Evolutionary conservation across 2,329 filamentous ascomycete genomes (phyloP).

Genomic region (Ustulina deusta): DNA sequence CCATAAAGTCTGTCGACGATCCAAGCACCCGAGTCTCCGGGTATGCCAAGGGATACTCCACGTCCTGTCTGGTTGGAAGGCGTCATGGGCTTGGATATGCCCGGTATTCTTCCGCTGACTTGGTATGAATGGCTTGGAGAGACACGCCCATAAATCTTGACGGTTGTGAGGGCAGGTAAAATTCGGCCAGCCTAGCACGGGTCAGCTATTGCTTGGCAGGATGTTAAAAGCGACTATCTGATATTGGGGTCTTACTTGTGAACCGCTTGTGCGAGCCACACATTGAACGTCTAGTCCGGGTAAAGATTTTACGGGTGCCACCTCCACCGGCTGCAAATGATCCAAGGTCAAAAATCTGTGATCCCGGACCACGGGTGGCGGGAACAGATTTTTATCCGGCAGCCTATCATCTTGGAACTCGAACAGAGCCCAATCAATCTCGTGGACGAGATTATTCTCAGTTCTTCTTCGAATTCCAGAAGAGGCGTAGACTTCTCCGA

Average conservation of each 20-base stretch:
- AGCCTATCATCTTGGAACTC: constrained; percentile 78
- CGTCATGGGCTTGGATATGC: constrained; percentile 39
- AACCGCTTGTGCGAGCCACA: constrained; percentile 85
- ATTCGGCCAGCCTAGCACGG: constrained; percentile 74
- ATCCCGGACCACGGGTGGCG: constrained; percentile 51
- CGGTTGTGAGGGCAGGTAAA: constrained; percentile 79
- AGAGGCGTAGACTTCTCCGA: constrained; percentile 89
- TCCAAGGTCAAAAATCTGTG: constrained; percentile 47
- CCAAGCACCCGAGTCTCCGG: constrained; percentile 94
- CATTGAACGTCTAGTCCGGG: constrained; percentile 86
- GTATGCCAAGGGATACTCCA: constrained; percentile 69
- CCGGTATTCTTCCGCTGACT: constrained; percentile 58
- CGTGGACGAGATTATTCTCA: constrained; percentile 80
- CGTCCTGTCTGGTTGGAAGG: constrained; percentile 38
- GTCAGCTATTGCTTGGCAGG: constrained; percentile 7
- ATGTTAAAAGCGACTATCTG: no score
- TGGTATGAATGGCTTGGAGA: constrained; percentile 81
- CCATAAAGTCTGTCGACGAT: constrained; percentile 84
- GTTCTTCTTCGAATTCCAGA: constrained; percentile 85
- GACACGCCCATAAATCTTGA: constrained; percentile 87
- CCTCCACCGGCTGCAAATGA: constrained; percentile 65
- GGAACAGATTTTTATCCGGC: constrained; percentile 79
- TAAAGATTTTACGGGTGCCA: constrained; percentile 71
- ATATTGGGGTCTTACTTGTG: constrained; percentile 58
- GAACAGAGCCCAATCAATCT: constrained; percentile 96